phyloP scores from a whole-genome alignment of 805 yeast species.

The Candida odintsovae region DNA sequence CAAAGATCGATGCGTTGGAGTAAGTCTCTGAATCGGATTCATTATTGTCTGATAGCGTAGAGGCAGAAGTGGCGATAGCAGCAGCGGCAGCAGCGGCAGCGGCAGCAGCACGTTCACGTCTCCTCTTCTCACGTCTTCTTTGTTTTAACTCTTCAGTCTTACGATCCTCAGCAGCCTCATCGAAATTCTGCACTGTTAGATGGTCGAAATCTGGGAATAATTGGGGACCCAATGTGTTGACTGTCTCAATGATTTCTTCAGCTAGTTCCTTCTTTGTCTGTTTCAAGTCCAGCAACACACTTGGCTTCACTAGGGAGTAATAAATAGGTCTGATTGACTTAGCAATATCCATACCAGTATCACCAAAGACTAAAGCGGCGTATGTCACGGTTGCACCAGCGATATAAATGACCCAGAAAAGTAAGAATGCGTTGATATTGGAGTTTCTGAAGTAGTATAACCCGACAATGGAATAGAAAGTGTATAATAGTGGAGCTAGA shows the following conservation, averaged over 20 bases:
- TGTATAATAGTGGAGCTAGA: constrained; percentile 80
- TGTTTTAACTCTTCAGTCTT: constrained; percentile 32
- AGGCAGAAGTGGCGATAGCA: too few relatives aligned
- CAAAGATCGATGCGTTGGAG: constrained; percentile 33
- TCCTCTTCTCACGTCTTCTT: constrained; percentile 28
- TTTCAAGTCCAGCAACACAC: constrained; percentile 53
- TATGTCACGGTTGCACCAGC: constrained; percentile 71
- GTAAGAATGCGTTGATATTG: constrained; percentile 25
- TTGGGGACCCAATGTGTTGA: constrained; percentile 78
- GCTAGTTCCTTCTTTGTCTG: constrained; percentile 56
- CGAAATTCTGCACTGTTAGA: constrained; percentile 21
- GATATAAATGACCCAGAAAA: constrained; percentile 44
- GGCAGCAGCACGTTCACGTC: constrained; percentile 11
- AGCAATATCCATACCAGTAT: constrained; percentile 83
- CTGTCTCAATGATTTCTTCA: constrained; percentile 68
- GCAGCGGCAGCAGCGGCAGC: neutral
- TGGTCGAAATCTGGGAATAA: constrained; percentile 79
- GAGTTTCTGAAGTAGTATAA: constrained; percentile 29
- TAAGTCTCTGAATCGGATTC: constrained; percentile 7
- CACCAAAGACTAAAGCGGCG: constrained; percentile 89
- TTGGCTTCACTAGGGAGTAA: constrained; percentile 53
- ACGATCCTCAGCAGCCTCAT: constrained; percentile 29
- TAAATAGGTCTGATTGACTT: constrained; percentile 81
- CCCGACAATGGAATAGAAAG: constrained; percentile 68
- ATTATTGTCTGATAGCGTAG: neutral